These are phyloP conservation scores for Phytophthora tentaculata DNA, from an alignment of 352 stramenopile genomes.

Conservation along the genomic window DNA sequence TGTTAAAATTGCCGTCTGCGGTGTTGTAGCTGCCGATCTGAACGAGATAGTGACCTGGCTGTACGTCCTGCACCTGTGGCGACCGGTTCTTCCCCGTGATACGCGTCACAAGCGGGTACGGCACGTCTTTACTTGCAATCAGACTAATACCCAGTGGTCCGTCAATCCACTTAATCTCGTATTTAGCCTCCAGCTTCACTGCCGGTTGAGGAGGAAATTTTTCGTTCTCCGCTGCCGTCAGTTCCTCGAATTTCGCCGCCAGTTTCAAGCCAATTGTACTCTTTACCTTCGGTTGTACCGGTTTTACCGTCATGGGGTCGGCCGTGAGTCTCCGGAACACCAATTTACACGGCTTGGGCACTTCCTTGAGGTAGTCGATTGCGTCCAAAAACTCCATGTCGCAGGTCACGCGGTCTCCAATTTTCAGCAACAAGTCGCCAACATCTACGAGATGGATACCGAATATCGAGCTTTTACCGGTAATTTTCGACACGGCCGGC, in stretches of 20 bases:
- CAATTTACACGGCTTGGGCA: constrained; percentile 75
- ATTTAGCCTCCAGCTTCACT: constrained; percentile 85
- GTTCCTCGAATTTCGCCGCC: constrained; percentile 78
- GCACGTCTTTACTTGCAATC: constrained; percentile 88
- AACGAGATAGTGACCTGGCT: constrained; percentile 87
- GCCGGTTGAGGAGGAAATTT: constrained; percentile 67
- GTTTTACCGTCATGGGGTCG: constrained; percentile 82
- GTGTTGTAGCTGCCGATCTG: constrained; percentile 89
- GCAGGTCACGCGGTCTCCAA: constrained; percentile 66
- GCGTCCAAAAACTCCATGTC: constrained; percentile 88
- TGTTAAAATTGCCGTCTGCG: constrained; percentile 87
- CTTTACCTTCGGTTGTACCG: constrained; percentile 75
- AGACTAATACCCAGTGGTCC: constrained; percentile 87
- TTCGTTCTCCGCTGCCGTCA: constrained; percentile 71
- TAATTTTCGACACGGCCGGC: constrained; percentile 86
- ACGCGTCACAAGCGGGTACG: constrained; percentile 85
- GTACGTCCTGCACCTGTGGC: constrained; percentile 86
- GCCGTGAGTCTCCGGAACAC: constrained; percentile 74
- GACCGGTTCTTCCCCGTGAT: constrained; percentile 91
- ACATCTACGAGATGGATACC: constrained; percentile 88
- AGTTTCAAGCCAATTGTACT: constrained; percentile 76
- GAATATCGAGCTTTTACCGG: constrained; percentile 83
- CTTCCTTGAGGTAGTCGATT: constrained; percentile 86
- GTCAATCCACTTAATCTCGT: constrained; percentile 90
- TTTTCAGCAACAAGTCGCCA: constrained; percentile 79